phyloP scores from a whole-genome alignment of 805 yeast species.

The Suhomyces prunicola region DNA sequence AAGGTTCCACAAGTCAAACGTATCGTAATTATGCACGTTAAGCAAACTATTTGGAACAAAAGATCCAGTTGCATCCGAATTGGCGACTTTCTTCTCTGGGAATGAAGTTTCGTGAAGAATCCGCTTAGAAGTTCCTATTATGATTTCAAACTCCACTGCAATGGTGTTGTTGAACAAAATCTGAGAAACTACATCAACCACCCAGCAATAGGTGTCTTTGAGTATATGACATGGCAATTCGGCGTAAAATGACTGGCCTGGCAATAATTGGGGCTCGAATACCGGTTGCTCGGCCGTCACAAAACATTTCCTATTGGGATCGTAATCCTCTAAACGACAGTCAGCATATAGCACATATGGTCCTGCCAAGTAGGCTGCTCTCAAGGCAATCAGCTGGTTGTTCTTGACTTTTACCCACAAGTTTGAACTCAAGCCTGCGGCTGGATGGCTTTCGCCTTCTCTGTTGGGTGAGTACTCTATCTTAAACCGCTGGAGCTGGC shows the following conservation, averaged over 20 bases:
- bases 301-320: constrained; percentile 49
- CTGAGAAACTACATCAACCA: constrained; percentile 77
- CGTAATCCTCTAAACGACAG: constrained; percentile 64
- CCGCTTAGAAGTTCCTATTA: constrained; percentile 48
- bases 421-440: constrained; percentile 17
- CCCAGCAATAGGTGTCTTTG: constrained; percentile 64
- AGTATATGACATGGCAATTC: constrained; percentile 65
- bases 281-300: constrained; percentile 76
- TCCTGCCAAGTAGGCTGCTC: constrained; percentile 86
- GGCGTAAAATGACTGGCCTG: constrained; percentile 61
- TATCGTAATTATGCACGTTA: constrained; percentile 52
- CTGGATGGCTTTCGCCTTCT: constrained; percentile 4
- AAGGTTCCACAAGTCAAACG: constrained; percentile 71
- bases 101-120: constrained; percentile 28
- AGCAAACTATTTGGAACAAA: constrained; percentile 29
- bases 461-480: constrained; percentile 46
- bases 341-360: constrained; percentile 87
- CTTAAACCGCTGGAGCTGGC: constrained; percentile 56
- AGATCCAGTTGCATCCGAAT: constrained; percentile 27
- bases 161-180: constrained; percentile 68
- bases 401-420: constrained; percentile 64
- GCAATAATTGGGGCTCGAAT: constrained; percentile 67
- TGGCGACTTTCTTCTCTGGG: constrained; percentile 17
- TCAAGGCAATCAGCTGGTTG: constrained; percentile 62
- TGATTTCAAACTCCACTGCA: constrained; percentile 62